Evolutionary conservation across 2,329 filamentous ascomycete species (phyloP), one percentile per base, ranked within the genome.

Genomic region (Phoma sp.): DNA sequence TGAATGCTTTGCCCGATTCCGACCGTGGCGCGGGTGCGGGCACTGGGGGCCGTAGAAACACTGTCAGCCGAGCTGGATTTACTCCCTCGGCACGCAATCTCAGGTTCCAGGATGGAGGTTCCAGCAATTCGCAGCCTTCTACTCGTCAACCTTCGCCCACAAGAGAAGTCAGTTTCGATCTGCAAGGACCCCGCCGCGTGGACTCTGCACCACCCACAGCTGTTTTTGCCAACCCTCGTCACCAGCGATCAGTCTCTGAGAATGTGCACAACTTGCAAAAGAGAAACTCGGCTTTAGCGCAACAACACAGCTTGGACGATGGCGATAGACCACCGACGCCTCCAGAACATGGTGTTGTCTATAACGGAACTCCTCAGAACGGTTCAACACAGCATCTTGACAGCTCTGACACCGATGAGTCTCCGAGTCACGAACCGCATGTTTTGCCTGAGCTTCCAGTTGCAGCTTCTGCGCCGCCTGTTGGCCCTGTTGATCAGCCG

Each of bases 401-500:
- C 11, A 63, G 55, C 18, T 70, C 65, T 45, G 72, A 73, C 22
- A 67, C 62, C 25, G 67, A 66, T 38, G 70, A 74, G 24, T 62
- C 64, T 36, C 62, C 64, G 3, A 60, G 58, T n/a, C 64, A 64
- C 23, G 69, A 72, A 22, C 55, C 66, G 6, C 60, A 59, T 7
- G 58, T 68, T 41, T 52, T 74, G 7, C 73, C 73, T 24, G 61
- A 73, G 33, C 54, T 75, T 18, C 71, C 69, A 36, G 56, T 74
- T n/a, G 74, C 72, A 40, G 58, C 71, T 11, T 66, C 69, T 24
- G 69, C 70, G 25, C 73, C 72, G 9, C 75, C 89, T 5, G 90
- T 90, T 1, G 88, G 90, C 61, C 90, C 90, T 7, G 91, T 97
- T 18, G 85, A 84, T 4, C 79, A 82, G 5, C 93, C 93, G 1